Base-by-base conservation (phyloP, 2,329 filamentous ascomycete genomes). In the Neodidymelliopsis sp. region DNA sequence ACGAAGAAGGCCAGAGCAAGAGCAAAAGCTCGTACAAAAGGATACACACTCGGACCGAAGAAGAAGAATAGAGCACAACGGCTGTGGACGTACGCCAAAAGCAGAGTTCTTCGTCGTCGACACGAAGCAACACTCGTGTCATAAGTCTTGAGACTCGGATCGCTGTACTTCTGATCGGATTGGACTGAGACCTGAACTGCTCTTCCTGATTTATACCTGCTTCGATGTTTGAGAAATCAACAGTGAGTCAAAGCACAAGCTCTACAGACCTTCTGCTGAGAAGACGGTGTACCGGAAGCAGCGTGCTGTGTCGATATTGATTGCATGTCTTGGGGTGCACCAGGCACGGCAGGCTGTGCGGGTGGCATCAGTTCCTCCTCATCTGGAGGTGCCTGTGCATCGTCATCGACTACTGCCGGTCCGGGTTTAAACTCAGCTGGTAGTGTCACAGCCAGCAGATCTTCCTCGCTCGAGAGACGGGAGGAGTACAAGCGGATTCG, bases 81-180 rank as follows among this genome's bases (percentile, higher is more conserved):
- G 19, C n/a, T 50, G 16, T 36, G 20, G 25, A 19, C 22, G 7
- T 52, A 34, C 27, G 2, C 46, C 49, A 52, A 34, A 25, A 37
- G 37, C 27, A 52, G 28, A 22, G 7, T 52, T 4, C 13, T 47
- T 27, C 42, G 42, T 20, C 42, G 49, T 23, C 27, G 24, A 27
- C 24, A 7, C 24, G 24, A 27, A 27, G 24, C 24, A 27, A 12
- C 7, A 27, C 7, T 27, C 24, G 24, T 7, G 12, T 12, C 24
- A 12, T 27, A 27, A 12, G 24, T 12, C 24, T 12, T 7, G 24
- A 7, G 12, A 27, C 24, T 7, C 7, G 7, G 24, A 12, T 27
- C 24, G 12, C 12, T 12, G 24, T 7, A 7, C 24, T 7, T 7
- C 24, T 7, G 12, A 27, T 27, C 24, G 24, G 24, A 7, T 27